Evolutionary conservation across 768 basidiomycete species (phyloP).

Genomic region (Rhodotorula kratochvilovae): DNA sequence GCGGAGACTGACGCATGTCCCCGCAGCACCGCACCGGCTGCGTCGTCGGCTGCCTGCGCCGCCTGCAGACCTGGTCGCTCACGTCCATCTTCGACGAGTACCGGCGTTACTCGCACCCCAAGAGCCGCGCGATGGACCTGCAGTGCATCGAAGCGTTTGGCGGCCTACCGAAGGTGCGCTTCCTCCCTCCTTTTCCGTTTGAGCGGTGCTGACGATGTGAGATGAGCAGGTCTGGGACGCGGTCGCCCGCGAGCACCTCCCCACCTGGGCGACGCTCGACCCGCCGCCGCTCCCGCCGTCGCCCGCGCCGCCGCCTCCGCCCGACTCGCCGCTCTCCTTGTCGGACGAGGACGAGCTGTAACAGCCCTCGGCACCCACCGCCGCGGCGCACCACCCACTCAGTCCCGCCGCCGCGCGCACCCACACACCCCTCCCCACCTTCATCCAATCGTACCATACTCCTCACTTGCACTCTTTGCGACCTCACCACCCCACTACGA

Average conservation of each 20-base stretch:
- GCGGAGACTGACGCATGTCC: neutral
- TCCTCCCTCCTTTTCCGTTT: no score
- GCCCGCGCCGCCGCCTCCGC: neutral
- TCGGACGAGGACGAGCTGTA: neutral
- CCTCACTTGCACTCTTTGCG: neutral
- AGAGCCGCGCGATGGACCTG: conserved; percentile 49
- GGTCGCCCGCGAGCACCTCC: neutral
- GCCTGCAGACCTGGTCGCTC: conserved; percentile 48
- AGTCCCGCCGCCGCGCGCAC: no score
- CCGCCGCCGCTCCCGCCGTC: neutral
- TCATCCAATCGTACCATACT: neutral
- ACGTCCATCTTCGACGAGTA: conserved; percentile 45
- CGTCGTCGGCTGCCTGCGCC: conserved; percentile 49
- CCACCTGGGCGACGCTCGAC: neutral
- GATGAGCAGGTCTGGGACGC: conserved; percentile 9
- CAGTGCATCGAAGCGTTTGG: conserved; percentile 50
- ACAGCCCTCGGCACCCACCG: neutral
- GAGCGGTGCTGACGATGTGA: neutral
- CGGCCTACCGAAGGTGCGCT: conserved; percentile 13
- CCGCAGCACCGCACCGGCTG: conserved; percentile 51
- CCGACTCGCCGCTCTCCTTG: neutral
- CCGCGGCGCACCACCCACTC: no score
- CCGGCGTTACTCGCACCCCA: conserved; percentile 47
- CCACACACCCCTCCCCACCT: neutral
- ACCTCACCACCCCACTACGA: no score